Percentiles rank a stretch among this genome's conserved stretches.
Evolutionary conservation across 345 rosid genomes (phyloP).

Genomic region (Gynandropsis gynandra): DNA sequence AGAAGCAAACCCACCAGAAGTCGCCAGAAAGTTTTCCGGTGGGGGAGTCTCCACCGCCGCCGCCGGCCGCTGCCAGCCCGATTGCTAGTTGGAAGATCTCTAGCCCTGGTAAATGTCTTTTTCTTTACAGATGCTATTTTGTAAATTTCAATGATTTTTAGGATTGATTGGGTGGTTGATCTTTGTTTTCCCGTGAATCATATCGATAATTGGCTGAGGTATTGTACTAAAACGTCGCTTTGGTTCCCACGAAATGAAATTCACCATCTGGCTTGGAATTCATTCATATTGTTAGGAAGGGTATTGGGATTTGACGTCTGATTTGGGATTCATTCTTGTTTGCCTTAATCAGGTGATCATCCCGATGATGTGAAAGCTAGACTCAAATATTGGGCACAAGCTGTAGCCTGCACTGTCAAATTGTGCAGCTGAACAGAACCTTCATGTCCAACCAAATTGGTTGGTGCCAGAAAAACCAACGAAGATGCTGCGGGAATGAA

Average conservation of each 20-base stretch:
- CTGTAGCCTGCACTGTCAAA: conserved; percentile 87
- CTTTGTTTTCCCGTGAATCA: neutral
- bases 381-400: conserved; percentile 91
- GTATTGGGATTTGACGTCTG: too few species aligned
- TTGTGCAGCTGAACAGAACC: conserved; percentile 58
- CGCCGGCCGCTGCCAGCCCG: conserved; percentile 32
- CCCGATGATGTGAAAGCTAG: conserved; percentile 97
- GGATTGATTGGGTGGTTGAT: too few species aligned
- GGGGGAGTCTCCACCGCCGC: conserved; percentile 13
- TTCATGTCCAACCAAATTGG: conserved; percentile 4
- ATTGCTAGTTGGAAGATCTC: conserved; percentile 92
- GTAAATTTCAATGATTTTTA: neutral
- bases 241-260: too few species aligned
- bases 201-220: neutral
- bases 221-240: too few species aligned
- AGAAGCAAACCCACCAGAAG: conserved; percentile 34
- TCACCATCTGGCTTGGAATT: too few species aligned
- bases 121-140: neutral
- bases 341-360: conserved; percentile 56
- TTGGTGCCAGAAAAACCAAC: neutral
- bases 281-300: too few species aligned
- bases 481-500: conserved; percentile 29
- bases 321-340: neutral
- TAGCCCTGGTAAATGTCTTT: conserved; percentile 65
- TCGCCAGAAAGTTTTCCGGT: conserved; percentile 32